A percentile compares a stretch with the other conserved stretches of the same genome.
These are phyloP conservation scores for Warburgia ugandensis DNA, from an alignment of 164 flowering plant species.

Conservation along the genomic window DNA sequence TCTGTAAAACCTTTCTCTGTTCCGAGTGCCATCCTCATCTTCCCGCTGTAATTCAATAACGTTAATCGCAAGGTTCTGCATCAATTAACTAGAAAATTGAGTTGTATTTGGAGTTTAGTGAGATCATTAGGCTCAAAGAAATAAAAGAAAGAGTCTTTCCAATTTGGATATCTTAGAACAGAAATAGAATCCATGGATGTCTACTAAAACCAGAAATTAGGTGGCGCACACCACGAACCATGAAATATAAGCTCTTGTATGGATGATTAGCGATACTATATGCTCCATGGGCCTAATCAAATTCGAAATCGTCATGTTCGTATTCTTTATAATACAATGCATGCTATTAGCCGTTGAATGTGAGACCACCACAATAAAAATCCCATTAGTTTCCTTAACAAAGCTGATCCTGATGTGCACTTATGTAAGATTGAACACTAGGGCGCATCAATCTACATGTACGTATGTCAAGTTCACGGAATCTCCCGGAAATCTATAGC, in stretches of 20 bases:
- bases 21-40: conserved; percentile 31
- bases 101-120: too few species aligned
- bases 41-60: conserved; percentile 36
- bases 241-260: conserved; percentile 29
- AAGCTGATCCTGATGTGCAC: too few species aligned
- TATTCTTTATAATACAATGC: conserved; percentile 22
- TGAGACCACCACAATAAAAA: too few species aligned
- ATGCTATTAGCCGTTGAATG: conserved; percentile 28
- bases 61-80: conserved; percentile 38
- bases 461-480: conserved; percentile 46
- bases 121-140: too few species aligned
- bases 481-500: conserved; percentile 26
- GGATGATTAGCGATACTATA: conserved; percentile 35
- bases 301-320: conserved; percentile 41
- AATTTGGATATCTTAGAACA: too few species aligned
- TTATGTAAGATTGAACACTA: too few species aligned
- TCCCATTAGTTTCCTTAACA: too few species aligned
- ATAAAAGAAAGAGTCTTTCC: too few species aligned
- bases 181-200: too few species aligned
- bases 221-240: conserved; percentile 32
- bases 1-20: conserved; percentile 31
- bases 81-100: background rate
- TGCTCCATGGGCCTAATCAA: conserved; percentile 37
- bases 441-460: too few species aligned
- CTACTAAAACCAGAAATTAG: too few species aligned